Conservation (phyloP, 176 grass and related monocot species). For the Zoysia japonica region DNA sequence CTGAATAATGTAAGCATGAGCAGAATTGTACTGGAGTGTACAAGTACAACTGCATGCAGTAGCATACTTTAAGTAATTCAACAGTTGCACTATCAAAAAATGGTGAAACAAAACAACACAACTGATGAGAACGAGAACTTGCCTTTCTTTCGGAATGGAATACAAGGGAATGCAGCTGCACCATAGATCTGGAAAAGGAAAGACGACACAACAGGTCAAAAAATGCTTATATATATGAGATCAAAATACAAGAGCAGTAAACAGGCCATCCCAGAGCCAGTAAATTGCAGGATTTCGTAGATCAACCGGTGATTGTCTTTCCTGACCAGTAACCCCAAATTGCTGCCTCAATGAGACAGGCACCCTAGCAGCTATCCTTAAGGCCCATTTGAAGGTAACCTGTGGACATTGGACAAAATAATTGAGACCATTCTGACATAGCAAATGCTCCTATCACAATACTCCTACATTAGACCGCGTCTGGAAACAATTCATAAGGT, state of each 20-base stretch:
- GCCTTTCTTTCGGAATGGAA: background rate
- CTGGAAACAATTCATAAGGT: constrained; percentile 15
- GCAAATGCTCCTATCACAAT: background rate
- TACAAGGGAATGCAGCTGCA: background rate
- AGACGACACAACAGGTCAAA: background rate
- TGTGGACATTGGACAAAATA: background rate
- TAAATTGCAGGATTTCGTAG: background rate
- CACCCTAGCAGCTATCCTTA: background rate
- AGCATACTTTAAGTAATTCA: background rate
- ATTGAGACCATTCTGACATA: background rate
- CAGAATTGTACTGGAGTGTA: background rate
- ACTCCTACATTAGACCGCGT: background rate
- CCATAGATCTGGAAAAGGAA: background rate
- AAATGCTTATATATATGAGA: background rate
- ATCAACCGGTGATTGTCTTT: background rate
- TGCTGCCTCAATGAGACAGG: background rate
- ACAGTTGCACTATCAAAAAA: background rate
- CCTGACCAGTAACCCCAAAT: background rate
- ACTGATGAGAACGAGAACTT: background rate
- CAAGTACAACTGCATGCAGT: background rate
- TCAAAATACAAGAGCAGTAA: background rate
- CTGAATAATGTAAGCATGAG: background rate
- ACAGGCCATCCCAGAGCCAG: constrained; percentile 7
- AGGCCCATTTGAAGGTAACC: background rate
- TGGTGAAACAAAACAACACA: background rate